Conservation (phyloP, 2,329 filamentous ascomycete species). For the Coleophoma eucalyptorum region DNA sequence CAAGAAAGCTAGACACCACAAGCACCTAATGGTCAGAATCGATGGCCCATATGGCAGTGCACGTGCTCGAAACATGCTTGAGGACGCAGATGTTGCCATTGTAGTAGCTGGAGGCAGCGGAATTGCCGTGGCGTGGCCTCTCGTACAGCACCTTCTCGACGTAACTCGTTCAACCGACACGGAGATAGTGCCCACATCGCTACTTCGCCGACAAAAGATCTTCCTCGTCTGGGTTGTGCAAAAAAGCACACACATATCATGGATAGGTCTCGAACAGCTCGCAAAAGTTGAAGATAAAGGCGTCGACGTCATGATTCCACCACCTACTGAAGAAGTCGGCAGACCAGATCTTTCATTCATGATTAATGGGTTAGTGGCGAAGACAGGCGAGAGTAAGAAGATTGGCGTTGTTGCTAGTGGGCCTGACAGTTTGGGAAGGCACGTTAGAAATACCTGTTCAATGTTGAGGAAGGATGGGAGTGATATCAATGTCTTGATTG, state of each 20-base stretch:
- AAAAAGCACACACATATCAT: slow-evolving; percentile 45
- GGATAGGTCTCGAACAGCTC: slow-evolving; percentile 47
- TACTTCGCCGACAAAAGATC: slow-evolving; percentile 30
- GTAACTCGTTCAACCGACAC: slow-evolving; percentile 12
- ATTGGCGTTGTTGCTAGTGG: slow-evolving; percentile 56
- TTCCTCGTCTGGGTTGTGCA: slow-evolving; percentile 58
- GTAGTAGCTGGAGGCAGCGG: slow-evolving; percentile 61
- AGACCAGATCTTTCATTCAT: slow-evolving; percentile 47
- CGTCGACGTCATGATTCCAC: slow-evolving; percentile 48
- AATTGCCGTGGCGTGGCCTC: slow-evolving; percentile 60
- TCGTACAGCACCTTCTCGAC: slow-evolving; percentile 46
- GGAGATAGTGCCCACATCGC: slow-evolving; percentile 17
- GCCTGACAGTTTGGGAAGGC: slow-evolving; percentile 57
- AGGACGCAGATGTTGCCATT: slow-evolving; percentile 42
- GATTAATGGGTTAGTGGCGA: slow-evolving; percentile 32
- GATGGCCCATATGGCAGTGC: slow-evolving; percentile 63
- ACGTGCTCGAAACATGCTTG: slow-evolving; percentile 49
- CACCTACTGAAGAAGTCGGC: slow-evolving; percentile 47
- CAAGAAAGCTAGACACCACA: slow-evolving; percentile 40
- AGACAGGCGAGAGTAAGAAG: slow-evolving; percentile 23
- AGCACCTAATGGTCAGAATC: slow-evolving; percentile 44
- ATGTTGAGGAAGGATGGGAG: slow-evolving; percentile 41
- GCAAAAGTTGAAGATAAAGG: slow-evolving; percentile 45
- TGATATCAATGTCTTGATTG: slow-evolving; percentile 50
- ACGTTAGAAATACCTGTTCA: slow-evolving; percentile 55